A percentile compares a stretch with the other conserved stretches of the same genome.
These are phyloP conservation scores for Ophiostoma australiae DNA, from an alignment of 2,329 filamentous ascomycete species.

Conservation along the genomic window DNA sequence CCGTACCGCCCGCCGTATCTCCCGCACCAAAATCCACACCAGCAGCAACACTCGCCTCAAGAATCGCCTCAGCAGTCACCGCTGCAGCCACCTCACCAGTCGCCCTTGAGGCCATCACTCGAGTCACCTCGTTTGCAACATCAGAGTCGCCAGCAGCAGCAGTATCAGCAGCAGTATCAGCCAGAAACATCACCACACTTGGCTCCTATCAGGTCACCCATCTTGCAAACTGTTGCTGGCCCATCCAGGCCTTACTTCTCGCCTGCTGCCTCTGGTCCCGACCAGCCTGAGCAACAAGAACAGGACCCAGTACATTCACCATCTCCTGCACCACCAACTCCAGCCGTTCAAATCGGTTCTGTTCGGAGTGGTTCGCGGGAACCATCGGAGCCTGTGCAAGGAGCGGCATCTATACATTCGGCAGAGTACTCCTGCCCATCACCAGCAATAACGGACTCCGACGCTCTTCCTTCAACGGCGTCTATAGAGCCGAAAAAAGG, in stretches of 20 bases:
- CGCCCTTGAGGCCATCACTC: neutral
- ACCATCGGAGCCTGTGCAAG: neutral
- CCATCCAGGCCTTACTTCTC: neutral
- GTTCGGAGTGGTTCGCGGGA: neutral
- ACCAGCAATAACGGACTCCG: neutral
- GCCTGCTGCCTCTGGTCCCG: neutral
- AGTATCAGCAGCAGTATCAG: neutral
- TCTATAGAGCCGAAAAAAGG: slow-evolving; percentile 39
- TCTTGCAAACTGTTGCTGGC: neutral
- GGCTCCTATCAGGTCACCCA: neutral
- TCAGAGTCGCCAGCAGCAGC: neutral
- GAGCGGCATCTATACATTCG: neutral
- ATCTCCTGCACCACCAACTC: neutral
- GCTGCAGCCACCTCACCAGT: neutral
- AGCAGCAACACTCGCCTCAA: slow-evolving; percentile 5
- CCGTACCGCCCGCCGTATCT: neutral
- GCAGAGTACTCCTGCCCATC: slow-evolving; percentile 9
- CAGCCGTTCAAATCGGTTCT: neutral
- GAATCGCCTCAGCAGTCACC: neutral
- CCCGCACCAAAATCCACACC: slow-evolving; percentile 9
- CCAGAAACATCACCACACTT: neutral
- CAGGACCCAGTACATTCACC: neutral
- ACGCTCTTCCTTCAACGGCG: neutral
- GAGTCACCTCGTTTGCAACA: neutral
- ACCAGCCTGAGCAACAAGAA: neutral